These are phyloP conservation scores for Cytospora chrysosperma DNA, from an alignment of 2,329 filamentous ascomycete species.

Conservation along the genomic window DNA sequence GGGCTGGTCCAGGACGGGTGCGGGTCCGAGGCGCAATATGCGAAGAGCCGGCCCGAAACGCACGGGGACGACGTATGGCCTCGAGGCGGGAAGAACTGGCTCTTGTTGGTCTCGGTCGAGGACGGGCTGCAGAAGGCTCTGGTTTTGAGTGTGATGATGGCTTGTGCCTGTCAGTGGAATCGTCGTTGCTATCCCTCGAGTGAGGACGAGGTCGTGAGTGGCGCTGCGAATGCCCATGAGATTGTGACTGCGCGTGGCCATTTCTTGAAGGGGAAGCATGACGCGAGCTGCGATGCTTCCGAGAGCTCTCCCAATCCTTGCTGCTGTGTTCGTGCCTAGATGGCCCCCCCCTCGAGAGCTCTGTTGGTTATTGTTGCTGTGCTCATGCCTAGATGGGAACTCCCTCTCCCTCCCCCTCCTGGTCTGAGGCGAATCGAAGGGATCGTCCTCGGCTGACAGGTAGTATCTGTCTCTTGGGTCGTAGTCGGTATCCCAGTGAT, in stretches of 20 bases:
- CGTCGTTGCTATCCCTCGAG: neutral
- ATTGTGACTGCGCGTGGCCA: constrained; percentile 1
- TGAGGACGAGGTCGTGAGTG: constrained; percentile 7
- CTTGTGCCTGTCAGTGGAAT: constrained; percentile 1
- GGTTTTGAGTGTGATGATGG: constrained; percentile 3
- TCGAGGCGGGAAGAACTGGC: constrained; percentile 20
- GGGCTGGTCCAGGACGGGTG: constrained; percentile 2
- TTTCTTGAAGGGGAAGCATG: constrained; percentile 1
- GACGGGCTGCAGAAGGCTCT: neutral
- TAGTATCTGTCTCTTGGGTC: constrained; percentile 27
- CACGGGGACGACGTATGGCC: constrained; percentile 16
- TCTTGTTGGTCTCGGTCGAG: constrained; percentile 17
- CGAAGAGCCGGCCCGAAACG: constrained; percentile 20
- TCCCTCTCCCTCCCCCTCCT: neutral
- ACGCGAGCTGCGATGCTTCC: constrained; percentile 2
- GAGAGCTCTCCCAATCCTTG: constrained; percentile 5
- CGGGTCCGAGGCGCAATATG: constrained; percentile 3
- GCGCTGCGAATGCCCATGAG: neutral
- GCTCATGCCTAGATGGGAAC: neutral
- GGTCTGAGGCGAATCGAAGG: constrained; percentile 6
- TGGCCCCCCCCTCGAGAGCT: neutral
- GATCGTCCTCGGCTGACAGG: constrained; percentile 25
- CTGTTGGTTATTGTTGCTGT: neutral
- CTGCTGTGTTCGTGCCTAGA: neutral
- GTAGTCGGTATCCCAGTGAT: constrained; percentile 26